Base-by-base conservation (phyloP, 2,329 filamentous ascomycete species). In the Thelonectria rubi region DNA sequence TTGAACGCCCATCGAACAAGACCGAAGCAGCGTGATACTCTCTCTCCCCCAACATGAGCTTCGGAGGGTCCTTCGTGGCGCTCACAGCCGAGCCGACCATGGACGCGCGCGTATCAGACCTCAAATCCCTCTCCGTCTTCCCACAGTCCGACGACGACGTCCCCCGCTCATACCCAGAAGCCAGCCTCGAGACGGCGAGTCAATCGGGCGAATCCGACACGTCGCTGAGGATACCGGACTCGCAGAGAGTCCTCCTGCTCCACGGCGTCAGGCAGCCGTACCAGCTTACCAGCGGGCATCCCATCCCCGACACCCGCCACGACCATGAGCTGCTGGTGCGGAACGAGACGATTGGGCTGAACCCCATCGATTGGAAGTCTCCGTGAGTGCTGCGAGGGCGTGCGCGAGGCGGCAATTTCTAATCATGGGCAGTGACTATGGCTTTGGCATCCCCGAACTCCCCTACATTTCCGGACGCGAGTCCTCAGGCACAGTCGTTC, bases 291-390 rank as follows among this genome's bases (percentile, higher is more conserved):
- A 64, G 69, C 2, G 75, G 79, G 6, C 78, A 86, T 68, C 71
- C 75, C 2, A 73, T 87, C 6, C 86, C 86, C 0, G 47, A 64
- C 9, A 61, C 69, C 17, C 60, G 63, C 12, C 74, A 77, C 8
- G 69, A 68, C 6, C 63, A 68, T 45, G 87, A 92, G 68, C 75
- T 91, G 5, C 76, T 92, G 5, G 83, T 92, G n/a, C 84, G 84
- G 71, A 84, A 87, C 1, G 78, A 83, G 39, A 85, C 85, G 12
- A 88, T 92, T 67, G 90, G 91, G 0, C 77, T 93, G 39, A 93
- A 93, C 69, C 91, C 91, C 0, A 90, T 93, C 57, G 91, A 92
- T 73, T 91, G 87, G 87, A 91, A 91, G 78, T 84, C 87, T 61
- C 87, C 89, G 88, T 91, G 78, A 68, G 86, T 80, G 48, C 14